Percentiles rank a stretch among this genome's conserved stretches.
Conservation (phyloP, 805 yeast genomes). For the Metschnikowia proteae region DNA sequence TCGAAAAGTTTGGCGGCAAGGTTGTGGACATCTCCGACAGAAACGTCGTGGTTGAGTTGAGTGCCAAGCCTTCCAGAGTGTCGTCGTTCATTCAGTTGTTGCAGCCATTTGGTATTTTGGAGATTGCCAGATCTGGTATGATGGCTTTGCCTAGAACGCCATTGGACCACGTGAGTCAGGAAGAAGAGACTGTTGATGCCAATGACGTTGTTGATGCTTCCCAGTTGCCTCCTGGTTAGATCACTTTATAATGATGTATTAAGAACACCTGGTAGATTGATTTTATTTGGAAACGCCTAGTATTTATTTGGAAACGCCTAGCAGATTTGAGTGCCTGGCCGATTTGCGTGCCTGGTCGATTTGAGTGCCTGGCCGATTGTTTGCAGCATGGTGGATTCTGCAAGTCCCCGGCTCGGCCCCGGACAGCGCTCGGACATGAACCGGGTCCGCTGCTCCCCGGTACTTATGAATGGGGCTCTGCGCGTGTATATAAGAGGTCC, state of each 20-base stretch:
- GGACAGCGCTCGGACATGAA: no score
- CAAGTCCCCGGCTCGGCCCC: no score
- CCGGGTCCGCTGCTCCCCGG: no score
- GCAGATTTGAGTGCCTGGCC: no score
- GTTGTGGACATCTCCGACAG: constrained; percentile 89
- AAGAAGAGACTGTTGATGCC: constrained; percentile 53
- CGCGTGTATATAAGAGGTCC: constrained; percentile 10
- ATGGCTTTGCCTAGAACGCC: constrained; percentile 98
- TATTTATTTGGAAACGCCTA: no score
- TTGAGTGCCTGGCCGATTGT: no score
- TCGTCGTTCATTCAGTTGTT: constrained; percentile 81
- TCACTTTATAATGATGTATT: neutral
- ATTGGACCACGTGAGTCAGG: constrained; percentile 50
- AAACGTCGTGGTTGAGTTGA: constrained; percentile 88
- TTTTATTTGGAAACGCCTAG: no score
- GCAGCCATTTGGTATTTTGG: constrained; percentile 95
- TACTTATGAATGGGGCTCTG: neutral
- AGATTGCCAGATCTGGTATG: constrained; percentile 97
- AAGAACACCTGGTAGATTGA: no score
- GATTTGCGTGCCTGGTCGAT: no score
- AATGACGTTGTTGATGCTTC: constrained; percentile 78
- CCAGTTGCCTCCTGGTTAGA: constrained; percentile 89
- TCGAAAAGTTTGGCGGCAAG: constrained; percentile 87
- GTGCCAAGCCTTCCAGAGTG: constrained; percentile 90
- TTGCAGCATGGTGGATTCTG: no score